Percentiles rank a stretch among this genome's conserved stretches.
Conservation (phyloP, 805 yeast genomes). For the Starmerella apis region DNA sequence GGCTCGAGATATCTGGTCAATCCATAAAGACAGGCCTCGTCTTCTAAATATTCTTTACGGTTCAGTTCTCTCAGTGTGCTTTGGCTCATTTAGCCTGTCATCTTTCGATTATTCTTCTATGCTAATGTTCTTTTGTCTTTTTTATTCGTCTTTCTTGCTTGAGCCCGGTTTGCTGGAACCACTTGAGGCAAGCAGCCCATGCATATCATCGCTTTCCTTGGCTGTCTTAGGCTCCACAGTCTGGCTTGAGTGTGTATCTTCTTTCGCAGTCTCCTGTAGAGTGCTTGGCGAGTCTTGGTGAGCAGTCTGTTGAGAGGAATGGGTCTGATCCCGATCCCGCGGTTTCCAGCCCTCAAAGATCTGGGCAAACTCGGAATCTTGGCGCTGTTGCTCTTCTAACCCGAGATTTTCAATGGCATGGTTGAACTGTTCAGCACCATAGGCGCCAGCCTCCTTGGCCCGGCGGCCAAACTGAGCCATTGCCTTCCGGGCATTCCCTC, state of each 20-base stretch:
- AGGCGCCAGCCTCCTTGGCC: constrained; percentile 76
- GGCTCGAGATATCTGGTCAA: no score
- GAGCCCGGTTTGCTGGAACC: background rate
- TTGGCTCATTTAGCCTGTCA: no score
- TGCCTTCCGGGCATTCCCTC: constrained; percentile 79
- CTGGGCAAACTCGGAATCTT: constrained; percentile 20
- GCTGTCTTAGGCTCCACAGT: no score
- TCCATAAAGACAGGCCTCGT: no score
- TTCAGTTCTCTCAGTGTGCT: no score
- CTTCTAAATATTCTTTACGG: no score
- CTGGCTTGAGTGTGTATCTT: no score
- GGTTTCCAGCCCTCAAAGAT: constrained; percentile 24
- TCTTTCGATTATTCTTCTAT: background rate
- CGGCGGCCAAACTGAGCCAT: constrained; percentile 93
- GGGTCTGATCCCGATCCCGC: constrained; percentile 1
- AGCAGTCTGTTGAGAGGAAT: no score
- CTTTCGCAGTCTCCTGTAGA: no score
- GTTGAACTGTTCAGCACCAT: constrained; percentile 58
- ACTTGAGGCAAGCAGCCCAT: no score
- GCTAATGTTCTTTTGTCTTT: background rate
- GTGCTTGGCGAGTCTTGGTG: no score
- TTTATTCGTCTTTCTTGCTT: background rate
- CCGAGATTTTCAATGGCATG: constrained; percentile 39
- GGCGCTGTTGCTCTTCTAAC: constrained; percentile 12
- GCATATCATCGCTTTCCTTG: no score